phyloP scores from a whole-genome alignment of 768 basidiomycete species.

The Leccinum ochraceum region DNA sequence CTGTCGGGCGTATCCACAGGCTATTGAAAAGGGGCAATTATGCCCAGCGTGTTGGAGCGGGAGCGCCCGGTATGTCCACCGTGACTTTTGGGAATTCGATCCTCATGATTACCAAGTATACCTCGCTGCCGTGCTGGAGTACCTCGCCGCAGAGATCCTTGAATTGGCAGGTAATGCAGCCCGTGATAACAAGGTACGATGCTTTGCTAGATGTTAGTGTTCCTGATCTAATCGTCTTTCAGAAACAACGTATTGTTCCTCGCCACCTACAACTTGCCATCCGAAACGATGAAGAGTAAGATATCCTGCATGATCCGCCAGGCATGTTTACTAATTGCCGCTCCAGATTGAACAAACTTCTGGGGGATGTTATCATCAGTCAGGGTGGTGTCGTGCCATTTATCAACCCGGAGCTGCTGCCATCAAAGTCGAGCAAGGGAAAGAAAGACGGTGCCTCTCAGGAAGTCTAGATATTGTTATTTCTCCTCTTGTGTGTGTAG shows the following conservation, averaged over 20 bases:
- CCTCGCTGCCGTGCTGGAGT: slow-evolving; percentile 84
- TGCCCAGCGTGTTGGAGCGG: slow-evolving; percentile 67
- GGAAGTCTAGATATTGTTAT: slow-evolving; percentile 41
- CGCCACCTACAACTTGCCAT: slow-evolving; percentile 76
- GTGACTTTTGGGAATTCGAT: neutral
- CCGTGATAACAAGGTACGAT: slow-evolving; percentile 62
- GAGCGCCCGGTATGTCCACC: slow-evolving; percentile 56
- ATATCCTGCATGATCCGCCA: slow-evolving; percentile 4
- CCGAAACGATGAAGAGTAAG: slow-evolving; percentile 73
- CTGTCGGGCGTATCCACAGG: slow-evolving; percentile 83
- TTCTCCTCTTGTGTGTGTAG: slow-evolving; percentile 2
- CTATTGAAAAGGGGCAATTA: slow-evolving; percentile 74
- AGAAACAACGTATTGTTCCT: slow-evolving; percentile 79
- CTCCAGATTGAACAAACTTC: slow-evolving; percentile 53
- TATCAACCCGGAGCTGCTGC: slow-evolving; percentile 53
- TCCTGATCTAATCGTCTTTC: neutral
- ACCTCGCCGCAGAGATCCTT: slow-evolving; percentile 83
- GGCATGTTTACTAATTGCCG: neutral
- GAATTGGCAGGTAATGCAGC: slow-evolving; percentile 83
- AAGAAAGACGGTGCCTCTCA: slow-evolving; percentile 53
- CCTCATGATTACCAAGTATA: slow-evolving; percentile 51
- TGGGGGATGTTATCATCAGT: slow-evolving; percentile 66
- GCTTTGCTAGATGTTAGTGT: neutral
- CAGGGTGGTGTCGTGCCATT: slow-evolving; percentile 77
- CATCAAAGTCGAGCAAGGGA: slow-evolving; percentile 47